A percentile compares a stretch with the other conserved stretches of the same genome.
Conservation (phyloP, 345 rosid species). For the Camelina neglecta region DNA sequence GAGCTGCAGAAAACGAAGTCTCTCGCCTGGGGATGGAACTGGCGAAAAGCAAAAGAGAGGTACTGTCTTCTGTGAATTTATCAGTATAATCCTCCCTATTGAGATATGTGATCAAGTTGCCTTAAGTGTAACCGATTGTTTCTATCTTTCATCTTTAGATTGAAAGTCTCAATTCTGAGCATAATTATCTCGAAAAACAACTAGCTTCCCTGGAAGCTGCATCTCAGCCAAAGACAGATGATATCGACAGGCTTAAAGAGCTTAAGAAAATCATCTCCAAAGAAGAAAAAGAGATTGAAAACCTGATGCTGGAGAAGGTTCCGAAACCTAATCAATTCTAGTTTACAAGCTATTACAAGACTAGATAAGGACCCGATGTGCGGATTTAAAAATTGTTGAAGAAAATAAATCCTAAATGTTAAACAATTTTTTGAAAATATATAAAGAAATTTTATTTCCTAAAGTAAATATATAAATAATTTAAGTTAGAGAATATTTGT, state of each 20-base stretch:
- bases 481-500: no score
- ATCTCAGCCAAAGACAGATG: constrained; percentile 76
- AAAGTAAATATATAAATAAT: no score
- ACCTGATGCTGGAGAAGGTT: constrained; percentile 31
- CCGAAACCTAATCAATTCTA: no score
- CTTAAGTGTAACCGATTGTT: constrained; percentile 23
- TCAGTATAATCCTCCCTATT: constrained; percentile 5
- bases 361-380: no score
- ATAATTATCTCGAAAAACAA: constrained; percentile 72
- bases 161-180: constrained; percentile 80
- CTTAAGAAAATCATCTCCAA: constrained; percentile 60
- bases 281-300: constrained; percentile 78
- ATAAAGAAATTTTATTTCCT: no score
- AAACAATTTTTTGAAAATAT: no score
- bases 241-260: constrained; percentile 64
- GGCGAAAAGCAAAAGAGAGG: constrained; percentile 91
- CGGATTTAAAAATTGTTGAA: no score
- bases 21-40: constrained; percentile 77
- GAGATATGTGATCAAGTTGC: constrained; percentile 24
- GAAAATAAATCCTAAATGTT: no score
- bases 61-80: constrained; percentile 31
- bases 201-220: constrained; percentile 81
- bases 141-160: constrained; percentile 51
- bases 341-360: no score
- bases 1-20: constrained; percentile 69